Evolutionary conservation across 2,329 filamentous ascomycete genomes (phyloP).

Genomic region (Colletotrichum melonis): DNA sequence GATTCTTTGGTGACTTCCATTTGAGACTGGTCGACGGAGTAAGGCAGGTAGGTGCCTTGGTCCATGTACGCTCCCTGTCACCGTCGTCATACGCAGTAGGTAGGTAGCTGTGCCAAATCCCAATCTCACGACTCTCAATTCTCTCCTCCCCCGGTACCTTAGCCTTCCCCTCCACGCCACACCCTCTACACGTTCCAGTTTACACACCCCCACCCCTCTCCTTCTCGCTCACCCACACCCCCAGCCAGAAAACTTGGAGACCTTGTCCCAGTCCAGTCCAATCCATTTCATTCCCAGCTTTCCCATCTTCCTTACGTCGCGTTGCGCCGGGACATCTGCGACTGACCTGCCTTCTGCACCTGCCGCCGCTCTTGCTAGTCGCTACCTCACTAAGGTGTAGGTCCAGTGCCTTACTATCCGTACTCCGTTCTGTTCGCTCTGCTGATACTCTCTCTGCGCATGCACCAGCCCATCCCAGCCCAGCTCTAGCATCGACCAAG

Average conservation of each 20-base stretch:
- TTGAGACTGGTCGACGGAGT: background rate
- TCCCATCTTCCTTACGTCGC: constrained; percentile 17
- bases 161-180: background rate
- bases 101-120: background rate
- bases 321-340: constrained; percentile 30
- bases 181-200: background rate
- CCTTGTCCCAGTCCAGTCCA: constrained; percentile 7
- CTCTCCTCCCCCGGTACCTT: background rate
- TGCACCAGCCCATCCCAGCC: constrained; percentile 20
- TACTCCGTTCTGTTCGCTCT: background rate
- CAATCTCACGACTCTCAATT: background rate
- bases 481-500: background rate
- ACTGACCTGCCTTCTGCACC: constrained; percentile 2
- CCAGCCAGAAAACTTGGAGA: background rate
- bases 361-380: background rate
- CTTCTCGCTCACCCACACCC: background rate
- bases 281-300: constrained; percentile 10
- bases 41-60: background rate
- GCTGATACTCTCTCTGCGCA: constrained; percentile 4
- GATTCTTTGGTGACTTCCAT: background rate
- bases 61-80: constrained; percentile 15
- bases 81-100: constrained; percentile 1
- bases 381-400: no score
- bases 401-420: no score
- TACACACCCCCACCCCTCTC: background rate